A percentile compares a stretch with the other conserved stretches of the same genome.
These are phyloP conservation scores for Solanum phureja DNA, from an alignment of 257 asterid species.

Conservation along the genomic window DNA sequence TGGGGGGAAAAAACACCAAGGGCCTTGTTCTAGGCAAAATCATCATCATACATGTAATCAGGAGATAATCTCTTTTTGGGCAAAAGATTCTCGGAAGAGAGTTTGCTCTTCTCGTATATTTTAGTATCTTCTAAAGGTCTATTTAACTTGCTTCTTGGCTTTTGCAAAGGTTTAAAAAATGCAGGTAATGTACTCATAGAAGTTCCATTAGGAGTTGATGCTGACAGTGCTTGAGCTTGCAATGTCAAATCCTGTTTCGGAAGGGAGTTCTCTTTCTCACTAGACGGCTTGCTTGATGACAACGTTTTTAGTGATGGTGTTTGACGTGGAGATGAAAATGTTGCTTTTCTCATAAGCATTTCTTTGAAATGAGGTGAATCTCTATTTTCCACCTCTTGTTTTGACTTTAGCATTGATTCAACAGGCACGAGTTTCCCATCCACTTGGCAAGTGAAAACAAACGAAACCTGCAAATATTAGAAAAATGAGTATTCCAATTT, in stretches of 20 bases:
- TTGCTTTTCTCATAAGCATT: neutral
- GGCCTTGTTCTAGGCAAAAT: constrained; percentile 34
- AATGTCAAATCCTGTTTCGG: constrained; percentile 17
- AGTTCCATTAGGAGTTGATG: constrained; percentile 21
- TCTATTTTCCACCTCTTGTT: constrained; percentile 18
- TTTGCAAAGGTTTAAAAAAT: constrained; percentile 31
- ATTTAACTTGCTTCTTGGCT: constrained; percentile 33
- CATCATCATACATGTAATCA: constrained; percentile 38
- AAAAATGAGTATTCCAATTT: neutral
- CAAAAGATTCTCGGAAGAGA: constrained; percentile 22
- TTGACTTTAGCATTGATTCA: constrained; percentile 45
- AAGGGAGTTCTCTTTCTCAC: constrained; percentile 19
- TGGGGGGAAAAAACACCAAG: too few species aligned
- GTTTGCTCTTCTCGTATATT: constrained; percentile 12
- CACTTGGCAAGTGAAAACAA: constrained; percentile 88
- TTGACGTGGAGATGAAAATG: constrained; percentile 1
- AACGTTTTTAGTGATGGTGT: neutral
- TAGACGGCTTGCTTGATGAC: neutral
- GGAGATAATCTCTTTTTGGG: constrained; percentile 39
- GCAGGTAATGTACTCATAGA: constrained; percentile 13
- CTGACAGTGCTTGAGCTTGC: constrained; percentile 22
- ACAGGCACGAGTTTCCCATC: constrained; percentile 85
- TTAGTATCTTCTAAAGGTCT: constrained; percentile 25
- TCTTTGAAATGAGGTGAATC: constrained; percentile 17
- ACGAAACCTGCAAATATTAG: constrained; percentile 57